Percentiles rank a stretch among this genome's conserved stretches.
phyloP scores from a whole-genome alignment of 257 asterid genomes.

The Solanum rostratum region DNA sequence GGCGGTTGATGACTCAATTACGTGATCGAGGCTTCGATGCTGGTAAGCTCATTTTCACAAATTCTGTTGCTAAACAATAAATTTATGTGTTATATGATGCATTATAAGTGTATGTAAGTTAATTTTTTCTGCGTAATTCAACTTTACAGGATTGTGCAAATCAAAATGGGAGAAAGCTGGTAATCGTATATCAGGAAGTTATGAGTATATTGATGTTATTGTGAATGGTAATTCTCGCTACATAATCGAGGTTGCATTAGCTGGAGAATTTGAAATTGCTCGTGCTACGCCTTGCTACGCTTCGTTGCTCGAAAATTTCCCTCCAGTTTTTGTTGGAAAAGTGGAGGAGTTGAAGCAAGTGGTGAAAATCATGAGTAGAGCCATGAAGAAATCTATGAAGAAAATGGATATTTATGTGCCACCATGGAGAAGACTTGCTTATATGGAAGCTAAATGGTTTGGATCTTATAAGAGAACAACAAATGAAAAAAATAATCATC shows the following conservation, averaged over 20 bases:
- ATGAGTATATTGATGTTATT: constrained; percentile 60
- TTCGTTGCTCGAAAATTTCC: constrained; percentile 30
- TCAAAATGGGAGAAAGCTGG: constrained; percentile 64
- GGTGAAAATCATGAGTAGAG: constrained; percentile 44
- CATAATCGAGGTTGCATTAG: constrained; percentile 40
- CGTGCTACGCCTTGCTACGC: constrained; percentile 41
- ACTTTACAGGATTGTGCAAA: constrained; percentile 68
- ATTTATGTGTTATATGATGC: too few species aligned
- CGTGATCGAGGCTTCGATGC: constrained; percentile 23
- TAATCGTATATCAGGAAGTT: constrained; percentile 32
- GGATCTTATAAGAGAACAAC: constrained; percentile 42
- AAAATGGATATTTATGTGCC: constrained; percentile 38
- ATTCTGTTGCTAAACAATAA: not conserved
- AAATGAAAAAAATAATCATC: not conserved
- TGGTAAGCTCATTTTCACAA: constrained; percentile 1
- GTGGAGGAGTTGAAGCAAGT: constrained; percentile 42
- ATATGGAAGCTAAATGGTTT: constrained; percentile 68
- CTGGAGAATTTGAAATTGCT: constrained; percentile 59
- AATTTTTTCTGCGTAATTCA: not conserved
- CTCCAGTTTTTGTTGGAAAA: constrained; percentile 33
- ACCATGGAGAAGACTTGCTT: constrained; percentile 74
- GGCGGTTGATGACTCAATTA: constrained; percentile 23
- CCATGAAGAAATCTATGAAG: constrained; percentile 50
- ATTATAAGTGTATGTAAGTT: too few species aligned
- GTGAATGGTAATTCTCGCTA: constrained; percentile 25